Evolutionary conservation across 2,329 filamentous ascomycete genomes (phyloP).

Genomic region (Cladosporium cucumerinum): DNA sequence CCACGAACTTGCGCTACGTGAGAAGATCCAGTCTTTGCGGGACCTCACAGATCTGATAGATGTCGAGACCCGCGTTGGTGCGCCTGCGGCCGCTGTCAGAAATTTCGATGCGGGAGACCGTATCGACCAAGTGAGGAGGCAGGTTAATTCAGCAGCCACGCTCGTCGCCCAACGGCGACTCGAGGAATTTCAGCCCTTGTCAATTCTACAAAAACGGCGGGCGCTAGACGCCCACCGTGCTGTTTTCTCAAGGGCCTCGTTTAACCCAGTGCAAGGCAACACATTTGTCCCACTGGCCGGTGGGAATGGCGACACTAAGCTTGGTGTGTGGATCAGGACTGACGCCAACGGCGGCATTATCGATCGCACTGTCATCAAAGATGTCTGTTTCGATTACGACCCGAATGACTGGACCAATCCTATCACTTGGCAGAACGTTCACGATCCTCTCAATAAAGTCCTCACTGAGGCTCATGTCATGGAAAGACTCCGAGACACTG

Average conservation of each 20-base stretch:
- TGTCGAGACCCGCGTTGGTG: neutral
- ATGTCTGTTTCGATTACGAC: neutral
- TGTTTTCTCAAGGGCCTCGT: neutral
- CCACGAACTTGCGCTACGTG: neutral
- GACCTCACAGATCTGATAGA: neutral
- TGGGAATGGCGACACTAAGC: neutral
- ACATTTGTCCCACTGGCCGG: neutral
- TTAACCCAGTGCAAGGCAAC: neutral
- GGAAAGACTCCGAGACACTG: neutral
- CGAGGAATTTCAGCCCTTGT: neutral
- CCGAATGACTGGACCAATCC: neutral
- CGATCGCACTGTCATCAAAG: neutral
- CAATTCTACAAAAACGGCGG: neutral
- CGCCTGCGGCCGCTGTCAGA: neutral
- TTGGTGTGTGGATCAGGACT: neutral
- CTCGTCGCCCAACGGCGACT: neutral
- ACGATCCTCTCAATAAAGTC: neutral
- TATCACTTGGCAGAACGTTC: neutral
- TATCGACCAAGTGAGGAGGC: neutral
- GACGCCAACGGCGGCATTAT: neutral
- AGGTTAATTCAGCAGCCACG: neutral
- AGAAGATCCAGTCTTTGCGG: neutral
- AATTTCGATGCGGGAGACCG: neutral
- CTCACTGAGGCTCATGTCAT: neutral
- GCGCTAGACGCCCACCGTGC: neutral